Evolutionary conservation across 768 basidiomycete genomes (phyloP), one percentile per base, ranked within the genome.

Genomic region (Butyriboletus loyo): DNA sequence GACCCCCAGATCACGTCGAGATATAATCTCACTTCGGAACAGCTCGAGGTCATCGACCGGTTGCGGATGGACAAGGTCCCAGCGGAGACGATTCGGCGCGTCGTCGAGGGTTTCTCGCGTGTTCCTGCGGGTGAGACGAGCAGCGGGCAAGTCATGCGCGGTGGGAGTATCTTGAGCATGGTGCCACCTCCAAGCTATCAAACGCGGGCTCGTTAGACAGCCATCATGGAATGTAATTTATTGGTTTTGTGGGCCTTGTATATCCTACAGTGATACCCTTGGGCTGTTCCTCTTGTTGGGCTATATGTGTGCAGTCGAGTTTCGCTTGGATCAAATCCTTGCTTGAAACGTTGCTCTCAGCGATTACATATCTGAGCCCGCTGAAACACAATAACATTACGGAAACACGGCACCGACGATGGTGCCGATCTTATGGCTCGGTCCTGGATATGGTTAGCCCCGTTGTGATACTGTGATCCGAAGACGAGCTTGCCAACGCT

Each of bases 111-210:
- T 17, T 55, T 54, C 3, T 27, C 50, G 7, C 35, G 35, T 3
- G n/a, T 36, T 1, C n/a, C 37, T 7, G 30, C 15, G 9, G 21
- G n/a, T 13, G 49, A 28, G 22, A 11, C 24, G 22, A 27, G 22
- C 8, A 17, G 46, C 4, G 35, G 30, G 30, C 10, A 24, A 7
- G 10, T 24, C 25, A 21, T 0, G 2, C 45, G 30, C 2, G 22
- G 5, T 24, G 30, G 15, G 41, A 56, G 57, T n/a, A 6, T 47
- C 17, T 17, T 17, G 6, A 54, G 64, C 19, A 37, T 17, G n/a
- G 34, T 42, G 19, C 58, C 51, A 1, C 64, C 60, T 7, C 63
- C 63, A 10, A 65, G 64, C 25, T 65, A 66, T 30, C 58, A 53
- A 38, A 57, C 55, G 5, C 56, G 41, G 22, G 44, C 32, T 11